A percentile compares a stretch with the other conserved stretches of the same genome.
These are phyloP conservation scores for Anisogramma anomala DNA, from an alignment of 2,329 filamentous ascomycete genomes.

Conservation along the genomic window DNA sequence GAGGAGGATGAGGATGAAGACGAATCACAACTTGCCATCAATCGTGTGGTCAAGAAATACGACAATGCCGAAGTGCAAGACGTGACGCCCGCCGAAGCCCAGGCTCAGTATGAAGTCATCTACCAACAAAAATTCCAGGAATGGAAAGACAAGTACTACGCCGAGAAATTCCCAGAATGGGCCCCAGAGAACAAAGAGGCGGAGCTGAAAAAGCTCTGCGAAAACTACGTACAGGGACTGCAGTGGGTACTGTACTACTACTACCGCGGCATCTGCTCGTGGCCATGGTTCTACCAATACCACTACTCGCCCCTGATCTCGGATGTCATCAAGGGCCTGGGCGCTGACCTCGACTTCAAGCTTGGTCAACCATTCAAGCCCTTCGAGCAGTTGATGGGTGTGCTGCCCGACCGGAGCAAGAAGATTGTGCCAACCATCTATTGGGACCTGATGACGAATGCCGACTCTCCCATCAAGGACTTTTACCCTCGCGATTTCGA, in stretches of 20 bases:
- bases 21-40: slow-evolving; percentile 70
- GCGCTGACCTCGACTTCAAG: slow-evolving; percentile 80
- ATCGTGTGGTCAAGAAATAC: slow-evolving; percentile 78
- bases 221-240: slow-evolving; percentile 94
- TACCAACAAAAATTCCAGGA: slow-evolving; percentile 82
- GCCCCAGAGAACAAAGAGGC: slow-evolving; percentile 60
- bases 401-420: slow-evolving; percentile 93
- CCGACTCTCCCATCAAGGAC: slow-evolving; percentile 86
- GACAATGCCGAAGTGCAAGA: slow-evolving; percentile 83
- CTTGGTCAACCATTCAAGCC: slow-evolving; percentile 91
- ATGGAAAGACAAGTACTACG: slow-evolving; percentile 95
- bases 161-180: slow-evolving; percentile 80
- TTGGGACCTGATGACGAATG: slow-evolving; percentile 83
- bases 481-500: slow-evolving; percentile 97
- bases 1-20: slow-evolving; percentile 73
- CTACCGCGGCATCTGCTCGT: slow-evolving; percentile 91
- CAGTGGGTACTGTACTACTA: slow-evolving; percentile 99
- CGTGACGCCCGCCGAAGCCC: slow-evolving; percentile 64
- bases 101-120: slow-evolving; percentile 66
- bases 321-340: slow-evolving; percentile 82
- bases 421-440: slow-evolving; percentile 83
- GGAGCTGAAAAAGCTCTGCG: slow-evolving; percentile 69
- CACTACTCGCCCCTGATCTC: slow-evolving; percentile 92
- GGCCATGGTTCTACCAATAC: slow-evolving; percentile 96
- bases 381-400: slow-evolving; percentile 96